Percentiles rank a stretch among this genome's conserved stretches.
These are phyloP conservation scores for Penicillium sp. DNA, from an alignment of 2,329 filamentous ascomycete species.

Conservation along the genomic window DNA sequence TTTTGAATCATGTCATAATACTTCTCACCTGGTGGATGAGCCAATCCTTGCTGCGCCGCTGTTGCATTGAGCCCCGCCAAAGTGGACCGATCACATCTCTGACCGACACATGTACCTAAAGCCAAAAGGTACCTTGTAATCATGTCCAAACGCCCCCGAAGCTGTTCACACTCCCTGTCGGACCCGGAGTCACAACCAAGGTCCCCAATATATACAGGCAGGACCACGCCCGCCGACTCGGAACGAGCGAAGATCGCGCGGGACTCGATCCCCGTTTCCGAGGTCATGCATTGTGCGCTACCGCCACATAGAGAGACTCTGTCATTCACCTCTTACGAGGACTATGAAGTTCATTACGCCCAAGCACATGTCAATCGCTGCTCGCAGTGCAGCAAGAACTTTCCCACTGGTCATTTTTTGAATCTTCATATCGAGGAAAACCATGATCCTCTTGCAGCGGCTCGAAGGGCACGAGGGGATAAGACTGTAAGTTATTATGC, in stretches of 20 bases:
- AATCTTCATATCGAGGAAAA: conserved; percentile 85
- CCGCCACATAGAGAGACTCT: conserved; percentile 74
- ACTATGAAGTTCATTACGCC: conserved; percentile 85
- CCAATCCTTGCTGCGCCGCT: conserved; percentile 6
- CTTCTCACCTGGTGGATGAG: neutral
- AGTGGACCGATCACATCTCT: conserved; percentile 26
- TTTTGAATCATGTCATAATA: neutral
- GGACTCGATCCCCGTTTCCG: conserved; percentile 45
- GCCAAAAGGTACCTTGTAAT: conserved; percentile 1
- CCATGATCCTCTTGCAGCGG: conserved; percentile 77
- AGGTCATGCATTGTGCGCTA: conserved; percentile 75
- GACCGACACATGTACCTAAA: conserved; percentile 5
- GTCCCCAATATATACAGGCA: conserved; percentile 25
- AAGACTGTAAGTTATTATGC: conserved; percentile 66
- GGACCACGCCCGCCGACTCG: conserved; percentile 18
- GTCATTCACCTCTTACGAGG: conserved; percentile 71
- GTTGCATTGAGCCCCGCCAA: conserved; percentile 15
- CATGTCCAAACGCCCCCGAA: conserved; percentile 64
- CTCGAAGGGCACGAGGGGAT: conserved; percentile 75
- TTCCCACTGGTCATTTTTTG: conserved; percentile 80
- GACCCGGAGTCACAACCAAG: conserved; percentile 26
- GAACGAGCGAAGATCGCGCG: conserved; percentile 58
- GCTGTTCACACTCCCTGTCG: conserved; percentile 49
- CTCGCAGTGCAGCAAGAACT: conserved; percentile 79
- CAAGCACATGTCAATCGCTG: conserved; percentile 83